These are phyloP conservation scores for Harrya chromipes DNA, from an alignment of 768 basidiomycete species.

Conservation along the genomic window DNA sequence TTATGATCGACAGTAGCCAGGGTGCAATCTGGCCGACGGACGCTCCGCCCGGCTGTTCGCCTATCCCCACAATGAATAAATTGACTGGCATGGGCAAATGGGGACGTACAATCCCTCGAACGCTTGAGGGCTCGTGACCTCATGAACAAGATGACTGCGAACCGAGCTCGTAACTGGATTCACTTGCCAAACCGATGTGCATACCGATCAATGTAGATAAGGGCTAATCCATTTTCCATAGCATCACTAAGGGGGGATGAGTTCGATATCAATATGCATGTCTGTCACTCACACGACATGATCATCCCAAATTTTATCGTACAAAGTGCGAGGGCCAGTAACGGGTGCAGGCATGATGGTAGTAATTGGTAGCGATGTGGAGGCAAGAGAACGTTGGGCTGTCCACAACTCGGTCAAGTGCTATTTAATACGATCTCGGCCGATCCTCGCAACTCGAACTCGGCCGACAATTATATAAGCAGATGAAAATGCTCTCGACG, in stretches of 20 bases:
- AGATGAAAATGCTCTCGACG: no score
- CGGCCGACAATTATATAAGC: conserved; percentile 13
- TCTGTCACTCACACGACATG: conserved; percentile 73
- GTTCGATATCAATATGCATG: conserved; percentile 6
- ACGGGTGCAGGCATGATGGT: conserved; percentile 53
- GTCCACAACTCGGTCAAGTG: neutral
- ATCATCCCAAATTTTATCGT: conserved; percentile 98
- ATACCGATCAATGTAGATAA: conserved; percentile 82
- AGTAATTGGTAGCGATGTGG: conserved; percentile 1
- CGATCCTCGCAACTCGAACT: conserved; percentile 4
- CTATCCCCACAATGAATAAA: conserved; percentile 33
- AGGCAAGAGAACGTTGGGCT: neutral
- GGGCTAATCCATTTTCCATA: conserved; percentile 72
- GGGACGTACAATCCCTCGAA: conserved; percentile 75
- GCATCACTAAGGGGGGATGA: conserved; percentile 46
- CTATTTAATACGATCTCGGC: conserved; percentile 13
- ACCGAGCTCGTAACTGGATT: neutral
- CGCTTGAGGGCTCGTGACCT: conserved; percentile 93
- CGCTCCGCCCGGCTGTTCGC: conserved; percentile 69
- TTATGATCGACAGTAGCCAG: conserved; percentile 89
- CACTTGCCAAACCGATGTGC: conserved; percentile 4
- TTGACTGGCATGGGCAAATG: neutral
- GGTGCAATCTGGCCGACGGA: conserved; percentile 85
- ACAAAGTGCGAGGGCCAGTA: conserved; percentile 76
- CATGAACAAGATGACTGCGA: conserved; percentile 66